These are phyloP conservation scores for Paracoccidioides brasiliensis DNA, from an alignment of 2,329 filamentous ascomycete species.

Conservation along the genomic window DNA sequence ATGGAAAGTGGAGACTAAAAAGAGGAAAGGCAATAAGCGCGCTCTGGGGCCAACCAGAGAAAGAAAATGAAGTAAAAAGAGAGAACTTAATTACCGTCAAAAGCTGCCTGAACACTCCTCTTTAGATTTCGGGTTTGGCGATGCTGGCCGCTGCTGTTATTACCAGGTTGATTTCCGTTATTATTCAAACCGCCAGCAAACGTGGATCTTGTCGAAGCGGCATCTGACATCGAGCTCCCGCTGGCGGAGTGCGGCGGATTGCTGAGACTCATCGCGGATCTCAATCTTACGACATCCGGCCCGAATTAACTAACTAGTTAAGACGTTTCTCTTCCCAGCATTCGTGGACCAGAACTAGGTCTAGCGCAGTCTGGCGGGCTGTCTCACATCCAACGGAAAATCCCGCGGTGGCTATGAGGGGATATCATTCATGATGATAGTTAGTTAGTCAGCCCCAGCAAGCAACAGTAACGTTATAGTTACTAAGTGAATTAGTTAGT, in stretches of 20 bases:
- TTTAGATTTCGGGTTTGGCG: slow-evolving; percentile 25
- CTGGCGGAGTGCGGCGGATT: slow-evolving; percentile 28
- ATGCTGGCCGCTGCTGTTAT: slow-evolving; percentile 5
- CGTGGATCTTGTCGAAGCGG: slow-evolving; percentile 14
- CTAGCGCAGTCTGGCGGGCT: neutral
- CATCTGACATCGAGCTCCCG: slow-evolving; percentile 21
- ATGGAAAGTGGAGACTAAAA: neutral
- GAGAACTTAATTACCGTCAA: slow-evolving; percentile 31
- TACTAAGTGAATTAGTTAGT: no score
- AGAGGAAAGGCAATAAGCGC: slow-evolving; percentile 6
- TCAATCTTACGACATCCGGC: neutral
- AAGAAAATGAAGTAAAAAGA: slow-evolving; percentile 1
- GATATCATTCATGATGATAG: no score
- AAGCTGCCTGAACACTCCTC: slow-evolving; percentile 31
- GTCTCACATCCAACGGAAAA: neutral
- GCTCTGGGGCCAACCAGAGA: slow-evolving; percentile 7
- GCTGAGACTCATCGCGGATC: slow-evolving; percentile 27
- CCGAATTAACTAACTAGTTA: neutral
- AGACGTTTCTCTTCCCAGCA: no score
- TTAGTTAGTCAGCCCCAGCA: no score
- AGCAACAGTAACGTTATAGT: no score
- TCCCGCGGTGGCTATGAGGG: no score
- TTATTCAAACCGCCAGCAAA: slow-evolving; percentile 14
- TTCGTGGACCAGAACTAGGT: neutral
- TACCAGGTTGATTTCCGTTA: neutral